These are phyloP conservation scores for Isatis tinctoria DNA, from an alignment of 345 rosid species.

Conservation along the genomic window DNA sequence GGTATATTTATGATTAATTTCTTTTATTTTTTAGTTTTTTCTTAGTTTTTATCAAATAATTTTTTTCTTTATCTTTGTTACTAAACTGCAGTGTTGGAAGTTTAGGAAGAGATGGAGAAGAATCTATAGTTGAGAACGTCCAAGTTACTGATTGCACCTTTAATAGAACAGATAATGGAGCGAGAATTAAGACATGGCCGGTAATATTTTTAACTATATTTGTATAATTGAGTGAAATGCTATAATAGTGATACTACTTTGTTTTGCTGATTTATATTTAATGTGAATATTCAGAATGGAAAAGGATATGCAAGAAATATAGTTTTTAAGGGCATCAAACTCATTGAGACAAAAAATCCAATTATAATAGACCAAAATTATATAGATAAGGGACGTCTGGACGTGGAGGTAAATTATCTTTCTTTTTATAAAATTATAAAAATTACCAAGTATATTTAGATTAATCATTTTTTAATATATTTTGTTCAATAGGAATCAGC, in stretches of 20 bases:
- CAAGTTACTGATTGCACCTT: constrained; percentile 38
- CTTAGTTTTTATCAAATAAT: not conserved
- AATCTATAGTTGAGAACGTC: constrained; percentile 36
- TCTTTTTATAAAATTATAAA: too few relatives aligned
- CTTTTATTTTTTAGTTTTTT: not conserved
- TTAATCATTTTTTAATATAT: not conserved
- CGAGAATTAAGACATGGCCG: constrained; percentile 56
- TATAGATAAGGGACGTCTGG: constrained; percentile 6
- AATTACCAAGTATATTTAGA: too few relatives aligned
- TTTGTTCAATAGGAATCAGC: constrained; percentile 9
- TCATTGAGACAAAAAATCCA: constrained; percentile 3
- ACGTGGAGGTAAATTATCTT: not conserved
- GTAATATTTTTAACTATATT: constrained; percentile 17
- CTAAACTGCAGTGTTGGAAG: constrained; percentile 46
- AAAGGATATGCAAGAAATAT: constrained; percentile 20
- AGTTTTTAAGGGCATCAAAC: not conserved
- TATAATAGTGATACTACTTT: not conserved
- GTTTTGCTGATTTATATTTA: not conserved
- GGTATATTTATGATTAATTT: constrained; percentile 18
- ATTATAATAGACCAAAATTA: constrained; percentile 24
- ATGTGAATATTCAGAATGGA: constrained; percentile 4
- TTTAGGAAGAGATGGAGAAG: constrained; percentile 34
- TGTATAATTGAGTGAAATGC: too few relatives aligned
- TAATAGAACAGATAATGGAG: constrained; percentile 38
- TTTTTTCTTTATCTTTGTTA: not conserved